Conservation (phyloP, 2,329 filamentous ascomycete genomes). For the Fusarium drepaniforme region DNA sequence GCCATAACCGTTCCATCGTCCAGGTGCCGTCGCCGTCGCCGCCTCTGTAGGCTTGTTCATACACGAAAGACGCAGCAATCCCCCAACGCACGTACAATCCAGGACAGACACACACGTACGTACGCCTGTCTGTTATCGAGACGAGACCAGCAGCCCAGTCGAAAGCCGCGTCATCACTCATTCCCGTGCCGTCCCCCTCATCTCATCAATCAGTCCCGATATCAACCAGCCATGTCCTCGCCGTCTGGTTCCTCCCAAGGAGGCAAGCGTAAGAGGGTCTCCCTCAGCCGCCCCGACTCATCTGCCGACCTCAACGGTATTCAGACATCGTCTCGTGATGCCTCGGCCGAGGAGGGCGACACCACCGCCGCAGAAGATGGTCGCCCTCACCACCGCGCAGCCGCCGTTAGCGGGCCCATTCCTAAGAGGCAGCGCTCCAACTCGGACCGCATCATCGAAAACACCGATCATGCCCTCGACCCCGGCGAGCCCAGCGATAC, state of each 20-base stretch:
- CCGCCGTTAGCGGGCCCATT: slow-evolving; percentile 64
- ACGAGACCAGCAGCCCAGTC: slow-evolving; percentile 30
- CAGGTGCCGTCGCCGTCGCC: slow-evolving; percentile 16
- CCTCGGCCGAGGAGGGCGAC: slow-evolving; percentile 84
- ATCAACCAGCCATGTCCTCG: slow-evolving; percentile 32
- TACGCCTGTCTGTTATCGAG: slow-evolving; percentile 4
- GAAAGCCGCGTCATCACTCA: slow-evolving; percentile 36
- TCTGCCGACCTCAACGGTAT: slow-evolving; percentile 62
- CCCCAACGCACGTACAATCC: background rate
- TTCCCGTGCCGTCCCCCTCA: background rate
- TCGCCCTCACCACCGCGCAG: slow-evolving; percentile 71
- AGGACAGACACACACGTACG: background rate
- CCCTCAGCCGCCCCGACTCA: slow-evolving; percentile 60
- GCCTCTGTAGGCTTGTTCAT: slow-evolving; percentile 5
- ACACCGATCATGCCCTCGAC: slow-evolving; percentile 64
- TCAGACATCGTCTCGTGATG: slow-evolving; percentile 82
- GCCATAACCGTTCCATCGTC: slow-evolving; percentile 34
- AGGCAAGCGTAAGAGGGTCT: slow-evolving; percentile 85
- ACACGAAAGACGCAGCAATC: slow-evolving; percentile 10
- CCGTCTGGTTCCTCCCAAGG: slow-evolving; percentile 65
- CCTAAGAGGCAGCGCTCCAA: slow-evolving; percentile 86
- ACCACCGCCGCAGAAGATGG: slow-evolving; percentile 75
- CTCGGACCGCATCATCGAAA: slow-evolving; percentile 59
- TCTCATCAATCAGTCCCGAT: slow-evolving; percentile 6
- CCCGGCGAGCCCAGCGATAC: slow-evolving; percentile 78